phyloP scores from a whole-genome alignment of 768 basidiomycete genomes.

The Mrakia hoshinonis region DNA sequence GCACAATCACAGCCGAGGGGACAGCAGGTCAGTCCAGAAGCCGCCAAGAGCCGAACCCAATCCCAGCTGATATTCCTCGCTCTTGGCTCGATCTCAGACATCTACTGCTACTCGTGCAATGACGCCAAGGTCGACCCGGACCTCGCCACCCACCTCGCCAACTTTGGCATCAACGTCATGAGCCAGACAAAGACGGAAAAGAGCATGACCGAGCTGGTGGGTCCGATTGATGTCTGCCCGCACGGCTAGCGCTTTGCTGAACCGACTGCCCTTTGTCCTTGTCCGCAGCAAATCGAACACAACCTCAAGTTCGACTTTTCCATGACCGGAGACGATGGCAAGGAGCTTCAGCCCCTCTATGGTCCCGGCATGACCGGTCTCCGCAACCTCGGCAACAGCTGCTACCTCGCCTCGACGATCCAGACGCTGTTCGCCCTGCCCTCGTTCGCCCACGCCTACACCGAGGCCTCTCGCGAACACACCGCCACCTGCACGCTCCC shows the following conservation, averaged over 20 bases:
- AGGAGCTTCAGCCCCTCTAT: conserved; percentile 76
- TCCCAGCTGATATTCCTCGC: background rate
- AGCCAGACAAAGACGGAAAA: conserved; percentile 85
- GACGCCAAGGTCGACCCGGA: conserved; percentile 73
- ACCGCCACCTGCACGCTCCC: conserved; percentile 53
- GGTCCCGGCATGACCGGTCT: conserved; percentile 84
- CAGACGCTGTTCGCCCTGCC: conserved; percentile 78
- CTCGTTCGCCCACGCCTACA: conserved; percentile 66
- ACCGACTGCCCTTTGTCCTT: conserved; percentile 4
- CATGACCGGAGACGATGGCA: conserved; percentile 74
- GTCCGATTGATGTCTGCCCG: conserved; percentile 35
- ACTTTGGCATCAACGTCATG: conserved; percentile 79
- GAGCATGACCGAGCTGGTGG: conserved; percentile 86
- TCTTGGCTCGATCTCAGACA: conserved; percentile 48
- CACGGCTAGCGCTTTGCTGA: too few species aligned
- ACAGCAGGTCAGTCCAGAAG: conserved; percentile 57
- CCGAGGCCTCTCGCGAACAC: conserved; percentile 48
- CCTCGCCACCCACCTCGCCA: conserved; percentile 59
- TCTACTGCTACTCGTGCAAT: conserved; percentile 87
- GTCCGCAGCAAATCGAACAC: conserved; percentile 78
- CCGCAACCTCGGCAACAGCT: conserved; percentile 89
- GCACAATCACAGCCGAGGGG: conserved; percentile 93
- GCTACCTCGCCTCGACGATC: conserved; percentile 92
- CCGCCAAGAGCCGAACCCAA: too few species aligned
- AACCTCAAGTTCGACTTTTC: conserved; percentile 92